These are phyloP conservation scores for Acacia acuminata DNA, from an alignment of 306 rosid genomes.

Conservation along the genomic window DNA sequence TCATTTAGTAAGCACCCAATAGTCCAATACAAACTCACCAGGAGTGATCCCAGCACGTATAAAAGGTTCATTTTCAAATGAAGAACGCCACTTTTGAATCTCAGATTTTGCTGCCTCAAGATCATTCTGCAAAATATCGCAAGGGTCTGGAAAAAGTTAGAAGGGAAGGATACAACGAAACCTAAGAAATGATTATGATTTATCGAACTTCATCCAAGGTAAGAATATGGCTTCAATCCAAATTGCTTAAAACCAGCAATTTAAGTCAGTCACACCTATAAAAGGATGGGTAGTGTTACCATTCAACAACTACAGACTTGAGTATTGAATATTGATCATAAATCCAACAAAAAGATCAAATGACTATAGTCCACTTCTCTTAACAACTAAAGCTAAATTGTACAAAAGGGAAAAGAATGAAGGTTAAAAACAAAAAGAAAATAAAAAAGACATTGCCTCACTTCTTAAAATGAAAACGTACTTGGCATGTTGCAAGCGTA, in stretches of 20 bases:
- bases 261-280: constrained; percentile 20
- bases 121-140: constrained; percentile 55
- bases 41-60: constrained; percentile 71
- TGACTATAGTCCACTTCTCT: not conserved
- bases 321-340: not conserved
- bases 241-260: constrained; percentile 13
- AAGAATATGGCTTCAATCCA: not conserved
- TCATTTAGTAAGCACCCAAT: not conserved
- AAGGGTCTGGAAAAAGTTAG: not conserved
- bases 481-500: constrained; percentile 67
- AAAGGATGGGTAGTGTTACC: not conserved
- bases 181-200: constrained; percentile 7
- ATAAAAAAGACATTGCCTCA: not conserved
- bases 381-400: constrained; percentile 12
- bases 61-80: constrained; percentile 73
- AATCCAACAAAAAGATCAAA: constrained; percentile 17
- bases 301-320: not conserved
- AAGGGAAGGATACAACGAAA: constrained; percentile 9
- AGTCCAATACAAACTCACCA: constrained; percentile 50
- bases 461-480: constrained; percentile 44
- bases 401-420: not conserved
- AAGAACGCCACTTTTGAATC: constrained; percentile 76
- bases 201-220: not conserved
- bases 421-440: not conserved
- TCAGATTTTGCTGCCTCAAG: constrained; percentile 76